Evolutionary conservation across 331 rosid species (phyloP), one percentile per base, ranked within the genome.

Genomic region (Phaseolus coccineus): DNA sequence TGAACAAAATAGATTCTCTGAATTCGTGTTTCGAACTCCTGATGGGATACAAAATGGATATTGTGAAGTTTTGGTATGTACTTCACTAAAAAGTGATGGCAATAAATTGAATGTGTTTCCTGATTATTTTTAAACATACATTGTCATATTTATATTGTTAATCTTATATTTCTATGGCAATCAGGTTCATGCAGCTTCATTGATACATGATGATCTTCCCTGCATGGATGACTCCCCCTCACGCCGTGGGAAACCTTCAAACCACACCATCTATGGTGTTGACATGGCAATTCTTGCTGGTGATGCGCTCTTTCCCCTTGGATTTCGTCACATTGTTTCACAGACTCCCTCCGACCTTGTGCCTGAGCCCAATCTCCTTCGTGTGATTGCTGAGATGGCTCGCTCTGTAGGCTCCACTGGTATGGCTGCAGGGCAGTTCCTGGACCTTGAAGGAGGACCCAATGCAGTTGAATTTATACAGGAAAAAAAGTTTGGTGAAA

Each of bases 341-440:
- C 89, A 89, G 39, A 95, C 98, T n/a, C 98, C 97, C 5, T 67
- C 89, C 24, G 79, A 82, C 66, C 94, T 95, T 7, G 98, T 95
- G 63, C 88, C 97, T 1, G 99, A 88, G 83, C 48, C 86, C n/a
- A 70, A 71, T 73, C 79, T 95, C 15, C 92, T 95, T 19, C 92
- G 87, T 25, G 99, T 95, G 80, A 89, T 95, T 33, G 71, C 93
- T 0, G 98, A 93, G 93, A 93, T 95, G 14, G 98, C 99, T 13
- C 90, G 86, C 5, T 85, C 94, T 14, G 99, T 93, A 3, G 99
- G 98, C 55, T 95, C 98, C 77, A 91, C 93, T 0, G 99, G 99
- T 56, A 95, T 95, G 99, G 99, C 99, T 0, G 99, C 99, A 0
- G 99, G 98, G 81, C 98, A 95, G 83, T 91, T 91, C 83, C 87